Percentiles rank a stretch among this genome's conserved stretches.
These are phyloP conservation scores for Astraeus odoratus DNA, from an alignment of 768 basidiomycete species.

Conservation along the genomic window DNA sequence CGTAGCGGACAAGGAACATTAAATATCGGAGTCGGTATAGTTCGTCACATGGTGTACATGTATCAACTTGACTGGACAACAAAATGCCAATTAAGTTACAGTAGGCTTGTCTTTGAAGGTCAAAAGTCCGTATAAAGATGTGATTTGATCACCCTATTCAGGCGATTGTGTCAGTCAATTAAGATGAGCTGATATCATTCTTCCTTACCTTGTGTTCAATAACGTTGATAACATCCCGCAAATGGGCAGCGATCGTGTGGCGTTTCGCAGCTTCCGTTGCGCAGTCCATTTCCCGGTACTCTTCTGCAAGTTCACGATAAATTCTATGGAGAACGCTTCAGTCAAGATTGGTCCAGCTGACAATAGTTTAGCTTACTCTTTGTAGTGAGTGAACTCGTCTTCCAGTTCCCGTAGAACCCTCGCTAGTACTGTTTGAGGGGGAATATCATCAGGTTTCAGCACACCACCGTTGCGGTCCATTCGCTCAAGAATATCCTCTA, in stretches of 20 bases:
- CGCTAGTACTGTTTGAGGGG: conserved; percentile 83
- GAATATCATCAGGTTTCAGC: conserved; percentile 35
- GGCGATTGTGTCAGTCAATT: not conserved
- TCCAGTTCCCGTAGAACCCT: conserved; percentile 84
- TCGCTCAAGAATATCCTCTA: conserved; percentile 22
- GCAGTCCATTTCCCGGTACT: conserved; percentile 87
- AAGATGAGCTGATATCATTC: conserved; percentile 1
- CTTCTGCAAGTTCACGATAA: conserved; percentile 85
- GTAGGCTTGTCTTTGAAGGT: conserved; percentile 63
- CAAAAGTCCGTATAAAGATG: conserved; percentile 81
- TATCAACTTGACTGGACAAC: not conserved
- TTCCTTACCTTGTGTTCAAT: conserved; percentile 79
- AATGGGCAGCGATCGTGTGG: conserved; percentile 79
- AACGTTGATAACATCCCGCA: conserved; percentile 86
- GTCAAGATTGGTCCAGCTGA: conserved; percentile 6
- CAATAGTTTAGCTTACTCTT: conserved; percentile 50
- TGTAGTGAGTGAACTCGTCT: conserved; percentile 93
- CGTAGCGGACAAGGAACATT: not conserved
- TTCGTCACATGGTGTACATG: not conserved
- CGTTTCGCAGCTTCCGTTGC: conserved; percentile 75
- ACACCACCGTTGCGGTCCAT: conserved; percentile 20
- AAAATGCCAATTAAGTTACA: not conserved
- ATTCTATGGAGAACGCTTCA: conserved; percentile 45
- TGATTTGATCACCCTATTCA: conserved; percentile 84
- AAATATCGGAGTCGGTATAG: not conserved